Conservation (phyloP, 2,329 filamentous ascomycete genomes). For the Calonectria naviculata region DNA sequence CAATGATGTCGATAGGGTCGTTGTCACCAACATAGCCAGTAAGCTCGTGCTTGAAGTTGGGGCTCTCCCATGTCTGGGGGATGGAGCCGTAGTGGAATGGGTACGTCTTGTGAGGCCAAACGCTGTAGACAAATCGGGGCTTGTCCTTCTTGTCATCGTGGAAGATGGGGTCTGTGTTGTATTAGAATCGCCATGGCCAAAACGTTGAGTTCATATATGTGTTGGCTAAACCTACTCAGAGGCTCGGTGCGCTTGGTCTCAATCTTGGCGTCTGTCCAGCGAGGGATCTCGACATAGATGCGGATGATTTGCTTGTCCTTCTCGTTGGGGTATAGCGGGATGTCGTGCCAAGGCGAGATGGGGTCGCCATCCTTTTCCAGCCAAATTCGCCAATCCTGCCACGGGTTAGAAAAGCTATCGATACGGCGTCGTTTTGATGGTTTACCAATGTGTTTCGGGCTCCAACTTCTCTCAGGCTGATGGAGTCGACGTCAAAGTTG, state of each 20-base stretch:
- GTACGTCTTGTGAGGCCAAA: constrained; percentile 57
- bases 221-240: constrained; percentile 43
- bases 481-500: constrained; percentile 41
- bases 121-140: constrained; percentile 52
- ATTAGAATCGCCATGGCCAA: constrained; percentile 14
- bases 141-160: constrained; percentile 52
- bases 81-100: constrained; percentile 57
- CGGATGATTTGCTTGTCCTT: constrained; percentile 49
- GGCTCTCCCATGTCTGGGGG: constrained; percentile 57
- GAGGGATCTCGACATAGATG: constrained; percentile 54
- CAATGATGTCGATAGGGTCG: constrained; percentile 55
- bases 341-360: constrained; percentile 55
- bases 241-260: constrained; percentile 53
- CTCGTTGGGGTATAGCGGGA: constrained; percentile 51
- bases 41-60: constrained; percentile 52
- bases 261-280: constrained; percentile 54
- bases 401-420: background rate
- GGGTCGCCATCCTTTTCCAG: constrained; percentile 51
- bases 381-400: constrained; percentile 54
- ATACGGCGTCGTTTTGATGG: rapidly evolving
- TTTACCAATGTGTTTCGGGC: constrained; percentile 51
- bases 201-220: background rate
- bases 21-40: constrained; percentile 53
- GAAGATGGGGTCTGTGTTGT: constrained; percentile 50
- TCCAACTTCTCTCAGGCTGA: constrained; percentile 49